Base-by-base conservation (phyloP, 2,329 filamentous ascomycete species). In the Passalora sequoiae region DNA sequence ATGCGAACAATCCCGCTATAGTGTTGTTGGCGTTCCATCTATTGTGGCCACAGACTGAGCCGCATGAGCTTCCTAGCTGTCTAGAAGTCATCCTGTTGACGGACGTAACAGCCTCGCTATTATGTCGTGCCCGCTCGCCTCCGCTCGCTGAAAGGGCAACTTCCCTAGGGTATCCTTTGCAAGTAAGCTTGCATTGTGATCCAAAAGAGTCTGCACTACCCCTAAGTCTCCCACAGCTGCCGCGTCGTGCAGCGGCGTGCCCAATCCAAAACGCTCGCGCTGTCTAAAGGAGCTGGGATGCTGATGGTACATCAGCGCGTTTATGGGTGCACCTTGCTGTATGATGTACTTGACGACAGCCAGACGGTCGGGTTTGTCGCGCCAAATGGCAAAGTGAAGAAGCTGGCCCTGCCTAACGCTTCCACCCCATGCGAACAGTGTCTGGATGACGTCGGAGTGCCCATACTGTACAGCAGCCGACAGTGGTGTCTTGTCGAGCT, bases 381-480 rank as follows among this genome's bases (percentile, higher is more conserved):
- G 37, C 37, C 37, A 39, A 27, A 42, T 20, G 12, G 40, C 40
- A 36, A 22, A 35, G 20, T 42, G 40, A 6, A 42, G 40, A 27
- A 42, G 30, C 33, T 42, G 40, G 8, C 40, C 40, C 15, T 41
- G 15, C 12, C 22, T 28, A 15, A 42, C 30, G 30, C 27, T 42
- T 7, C 40, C 40, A 30, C 40, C 40, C 16, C 33, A 13, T 17
- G 19, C 40, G 19, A 42, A 42, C 24, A 42, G 19, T 30, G 33
- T 25, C 40, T 42, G 6, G 15, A 42, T 36, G 10, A 42, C 40
- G 8, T 35, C 17, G 3, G 33, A 22, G 13, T 19, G 31, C 10
- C 30, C 25, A 35, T 42, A 13, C 25, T 9, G 10, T 15, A 42
- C 39, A 35, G 39, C 39, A 35, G 39, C 29, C 12, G 39, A 42